Conservation (phyloP, 2,329 filamentous ascomycete genomes). For the Polytolypa hystricis region DNA sequence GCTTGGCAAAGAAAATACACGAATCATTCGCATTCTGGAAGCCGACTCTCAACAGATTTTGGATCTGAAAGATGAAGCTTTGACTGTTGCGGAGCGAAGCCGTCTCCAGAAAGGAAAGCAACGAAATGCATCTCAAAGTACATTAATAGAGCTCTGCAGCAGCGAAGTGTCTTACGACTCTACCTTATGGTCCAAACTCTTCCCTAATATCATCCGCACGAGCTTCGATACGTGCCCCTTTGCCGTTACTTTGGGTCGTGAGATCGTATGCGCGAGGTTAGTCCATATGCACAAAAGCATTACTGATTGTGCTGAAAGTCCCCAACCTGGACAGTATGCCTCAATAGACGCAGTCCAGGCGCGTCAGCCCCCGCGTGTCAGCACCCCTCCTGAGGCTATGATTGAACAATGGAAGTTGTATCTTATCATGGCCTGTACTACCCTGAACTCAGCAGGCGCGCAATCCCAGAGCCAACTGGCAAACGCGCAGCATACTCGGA, state of each 20-base stretch:
- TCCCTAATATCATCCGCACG: slow-evolving; percentile 85
- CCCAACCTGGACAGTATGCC: slow-evolving; percentile 15
- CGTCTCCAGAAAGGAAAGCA: slow-evolving; percentile 82
- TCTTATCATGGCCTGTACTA: slow-evolving; percentile 93
- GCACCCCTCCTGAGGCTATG: slow-evolving; percentile 60
- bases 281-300: slow-evolving; percentile 88
- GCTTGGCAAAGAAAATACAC: slow-evolving; percentile 65
- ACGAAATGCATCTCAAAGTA: slow-evolving; percentile 71
- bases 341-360: slow-evolving; percentile 26
- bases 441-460: slow-evolving; percentile 70
- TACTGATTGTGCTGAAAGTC: slow-evolving; percentile 60
- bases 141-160: slow-evolving; percentile 84
- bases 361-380: slow-evolving; percentile 37
- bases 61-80: slow-evolving; percentile 77
- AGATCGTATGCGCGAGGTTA: slow-evolving; percentile 84
- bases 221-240: slow-evolving; percentile 86
- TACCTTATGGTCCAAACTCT: slow-evolving; percentile 95
- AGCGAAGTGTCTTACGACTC: slow-evolving; percentile 93
- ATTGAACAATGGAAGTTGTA: slow-evolving; percentile 98
- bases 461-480: slow-evolving; percentile 48
- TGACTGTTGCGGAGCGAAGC: slow-evolving; percentile 80
- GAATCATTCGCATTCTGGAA: slow-evolving; percentile 87
- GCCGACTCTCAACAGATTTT: slow-evolving; percentile 80
- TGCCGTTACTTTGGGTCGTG: slow-evolving; percentile 78
- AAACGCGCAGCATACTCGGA: slow-evolving; percentile 64